phyloP scores from a whole-genome alignment of 2,329 filamentous ascomycete species.

The Fulvia fulva region DNA sequence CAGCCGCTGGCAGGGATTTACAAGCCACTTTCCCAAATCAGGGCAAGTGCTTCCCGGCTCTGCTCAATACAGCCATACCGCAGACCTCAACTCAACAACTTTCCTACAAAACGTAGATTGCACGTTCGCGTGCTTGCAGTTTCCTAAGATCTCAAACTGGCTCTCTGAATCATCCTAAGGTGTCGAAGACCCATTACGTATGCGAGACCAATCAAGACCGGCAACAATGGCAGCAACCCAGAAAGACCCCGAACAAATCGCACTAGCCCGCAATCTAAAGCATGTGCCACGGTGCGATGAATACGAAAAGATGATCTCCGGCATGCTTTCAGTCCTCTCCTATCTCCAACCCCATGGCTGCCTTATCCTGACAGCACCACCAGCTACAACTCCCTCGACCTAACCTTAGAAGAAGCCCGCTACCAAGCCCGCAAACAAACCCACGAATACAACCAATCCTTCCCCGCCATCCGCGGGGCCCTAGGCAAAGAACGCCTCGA shows the following conservation, averaged over 20 bases:
- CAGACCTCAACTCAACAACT: background rate
- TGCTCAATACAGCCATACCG: background rate
- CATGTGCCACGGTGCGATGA: slow-evolving; percentile 57
- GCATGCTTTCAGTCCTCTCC: slow-evolving; percentile 46
- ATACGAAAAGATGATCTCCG: slow-evolving; percentile 63
- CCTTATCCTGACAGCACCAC: background rate
- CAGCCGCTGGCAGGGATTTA: background rate
- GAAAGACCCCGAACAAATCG: slow-evolving; percentile 44
- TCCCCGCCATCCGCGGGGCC: slow-evolving; percentile 36
- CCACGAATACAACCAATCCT: slow-evolving; percentile 57
- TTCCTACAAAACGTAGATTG: too few relatives aligned
- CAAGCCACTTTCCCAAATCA: background rate
- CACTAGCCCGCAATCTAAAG: slow-evolving; percentile 45
- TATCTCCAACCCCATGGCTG: too few relatives aligned
- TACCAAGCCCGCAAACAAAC: slow-evolving; percentile 54
- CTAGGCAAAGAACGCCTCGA: slow-evolving; percentile 5
- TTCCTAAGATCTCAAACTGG: too few relatives aligned
- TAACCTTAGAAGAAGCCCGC: slow-evolving; percentile 49
- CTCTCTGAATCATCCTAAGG: too few relatives aligned
- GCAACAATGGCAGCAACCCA: slow-evolving; percentile 30
- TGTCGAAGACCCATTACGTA: too few relatives aligned
- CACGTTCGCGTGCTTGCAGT: too few relatives aligned
- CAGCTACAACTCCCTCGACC: slow-evolving; percentile 44
- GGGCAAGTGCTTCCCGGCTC: background rate
- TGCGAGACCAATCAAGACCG: too few relatives aligned